phyloP scores from a whole-genome alignment of 164 flowering plant species.

The Nelumbo lutea region DNA sequence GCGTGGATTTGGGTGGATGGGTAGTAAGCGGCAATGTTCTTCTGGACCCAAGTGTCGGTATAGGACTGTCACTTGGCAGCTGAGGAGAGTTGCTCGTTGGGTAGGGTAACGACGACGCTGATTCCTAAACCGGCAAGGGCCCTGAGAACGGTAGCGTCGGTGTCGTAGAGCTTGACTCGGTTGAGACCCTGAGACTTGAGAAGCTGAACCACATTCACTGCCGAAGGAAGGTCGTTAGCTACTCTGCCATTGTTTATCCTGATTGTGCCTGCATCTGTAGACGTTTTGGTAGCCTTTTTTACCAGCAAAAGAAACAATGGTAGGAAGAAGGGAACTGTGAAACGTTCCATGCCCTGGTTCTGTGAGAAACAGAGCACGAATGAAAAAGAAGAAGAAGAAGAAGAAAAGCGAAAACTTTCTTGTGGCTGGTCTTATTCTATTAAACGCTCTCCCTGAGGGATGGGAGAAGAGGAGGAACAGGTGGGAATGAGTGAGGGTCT shows the following conservation, averaged over 20 bases:
- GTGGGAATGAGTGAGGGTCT: too few species aligned
- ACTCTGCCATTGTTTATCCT: conserved; percentile 88
- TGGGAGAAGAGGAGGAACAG: too few species aligned
- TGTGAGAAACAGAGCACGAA: too few species aligned
- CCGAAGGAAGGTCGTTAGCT: conserved; percentile 20
- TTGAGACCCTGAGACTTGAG: conserved; percentile 53
- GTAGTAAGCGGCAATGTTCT: conserved; percentile 47
- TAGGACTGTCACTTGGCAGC: conserved; percentile 49
- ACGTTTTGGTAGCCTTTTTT: not conserved
- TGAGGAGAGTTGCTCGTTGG: conserved; percentile 73
- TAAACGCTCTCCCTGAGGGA: too few species aligned
- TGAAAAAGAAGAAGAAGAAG: too few species aligned
- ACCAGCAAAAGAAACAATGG: too few species aligned
- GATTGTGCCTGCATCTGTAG: conserved; percentile 42
- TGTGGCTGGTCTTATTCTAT: too few species aligned
- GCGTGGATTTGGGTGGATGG: conserved; percentile 67
- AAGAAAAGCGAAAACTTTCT: too few species aligned
- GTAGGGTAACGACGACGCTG: conserved; percentile 58
- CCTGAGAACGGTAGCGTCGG: conserved; percentile 45
- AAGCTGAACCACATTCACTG: conserved; percentile 19
- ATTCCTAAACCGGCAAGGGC: conserved; percentile 17
- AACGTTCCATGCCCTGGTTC: too few species aligned
- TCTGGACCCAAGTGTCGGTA: conserved; percentile 61
- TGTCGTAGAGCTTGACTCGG: conserved; percentile 33
- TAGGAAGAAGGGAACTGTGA: too few species aligned